Evolutionary conservation across 2,329 filamentous ascomycete genomes (phyloP), one percentile per base, ranked within the genome.

Genomic region (Tolypocladium capitatum): DNA sequence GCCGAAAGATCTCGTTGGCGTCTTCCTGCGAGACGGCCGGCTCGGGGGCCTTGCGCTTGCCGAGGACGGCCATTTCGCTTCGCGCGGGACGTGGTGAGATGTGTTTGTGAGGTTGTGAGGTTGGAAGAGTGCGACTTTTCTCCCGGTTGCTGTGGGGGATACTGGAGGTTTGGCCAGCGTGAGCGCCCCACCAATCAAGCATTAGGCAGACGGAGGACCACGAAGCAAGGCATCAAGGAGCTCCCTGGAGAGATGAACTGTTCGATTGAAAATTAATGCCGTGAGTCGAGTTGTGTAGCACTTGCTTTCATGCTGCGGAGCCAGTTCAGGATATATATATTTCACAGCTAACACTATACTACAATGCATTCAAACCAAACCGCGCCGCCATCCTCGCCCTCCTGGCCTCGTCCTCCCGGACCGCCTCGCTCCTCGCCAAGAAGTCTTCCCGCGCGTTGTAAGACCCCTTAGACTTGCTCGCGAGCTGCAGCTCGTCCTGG

Each of bases 1-100:
- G 80, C 49, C 82, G 81, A 59, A 98, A 86, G 49, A 90, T 76
- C 48, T 83, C 86, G 56, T 86, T 80, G 13, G 84, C 74, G 49
- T 81, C 75, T 53, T 77, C 70, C 36, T 68, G 63, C 1, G 62
- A 66, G 24, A 63, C 47, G 2, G 57, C 49, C 4, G 60, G 56
- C 32, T 56, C 57, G 13, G 59, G 51, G 27, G 64, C 59, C 55
- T 76, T 77, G 51, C 74, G 69, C 57, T 78, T 78, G 35, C 74
- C 71, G 21, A 75, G 60, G 36, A 67, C 62, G 32, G 68, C 58
- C 72, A 75, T 75, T 3, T 11, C 30, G 24, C 9, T 18, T 11
- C 18, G 16, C 16, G 38, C 38, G 20, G 27, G 4, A 5, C 8
- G 6, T 28, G 38, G 38, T 42, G 16, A 42, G 14, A 4, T 44